A percentile compares a stretch with the other conserved stretches of the same genome.
These are phyloP conservation scores for Trichosanthes cucumerina DNA, from an alignment of 306 rosid genomes.

Conservation along the genomic window DNA sequence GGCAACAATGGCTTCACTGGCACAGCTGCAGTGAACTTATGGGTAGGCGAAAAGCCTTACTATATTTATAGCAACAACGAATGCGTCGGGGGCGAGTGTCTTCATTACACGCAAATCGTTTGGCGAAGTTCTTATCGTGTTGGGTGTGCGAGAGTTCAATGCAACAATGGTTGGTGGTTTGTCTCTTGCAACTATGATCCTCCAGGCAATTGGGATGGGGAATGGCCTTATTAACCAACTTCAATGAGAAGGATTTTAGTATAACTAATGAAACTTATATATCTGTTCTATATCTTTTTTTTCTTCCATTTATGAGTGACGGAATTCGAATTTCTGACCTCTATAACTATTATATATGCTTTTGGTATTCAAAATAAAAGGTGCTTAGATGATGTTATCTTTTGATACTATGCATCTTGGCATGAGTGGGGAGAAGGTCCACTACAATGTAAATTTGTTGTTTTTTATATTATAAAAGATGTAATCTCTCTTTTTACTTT, in stretches of 20 bases:
- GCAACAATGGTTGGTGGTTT: slow-evolving; percentile 28
- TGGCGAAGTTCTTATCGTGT: slow-evolving; percentile 28
- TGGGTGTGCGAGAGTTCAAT: slow-evolving; percentile 38
- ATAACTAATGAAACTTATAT: background rate
- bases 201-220: slow-evolving; percentile 24
- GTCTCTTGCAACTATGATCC: slow-evolving; percentile 55
- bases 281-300: no score
- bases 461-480: no score
- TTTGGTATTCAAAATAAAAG: background rate
- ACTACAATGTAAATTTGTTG: no score
- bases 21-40: slow-evolving; percentile 23
- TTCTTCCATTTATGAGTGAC: no score
- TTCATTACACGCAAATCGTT: slow-evolving; percentile 46
- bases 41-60: slow-evolving; percentile 25
- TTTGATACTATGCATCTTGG: background rate
- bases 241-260: background rate
- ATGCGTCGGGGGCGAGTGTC: slow-evolving; percentile 23
- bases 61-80: slow-evolving; percentile 32
- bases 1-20: slow-evolving; percentile 15
- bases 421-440: no score
- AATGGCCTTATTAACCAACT: slow-evolving; percentile 25
- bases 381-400: no score
- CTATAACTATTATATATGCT: no score
- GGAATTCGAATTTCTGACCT: no score
- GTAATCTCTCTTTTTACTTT: no score